Conservation (phyloP, 345 rosid species). For the Aquilaria yunnanensis region DNA sequence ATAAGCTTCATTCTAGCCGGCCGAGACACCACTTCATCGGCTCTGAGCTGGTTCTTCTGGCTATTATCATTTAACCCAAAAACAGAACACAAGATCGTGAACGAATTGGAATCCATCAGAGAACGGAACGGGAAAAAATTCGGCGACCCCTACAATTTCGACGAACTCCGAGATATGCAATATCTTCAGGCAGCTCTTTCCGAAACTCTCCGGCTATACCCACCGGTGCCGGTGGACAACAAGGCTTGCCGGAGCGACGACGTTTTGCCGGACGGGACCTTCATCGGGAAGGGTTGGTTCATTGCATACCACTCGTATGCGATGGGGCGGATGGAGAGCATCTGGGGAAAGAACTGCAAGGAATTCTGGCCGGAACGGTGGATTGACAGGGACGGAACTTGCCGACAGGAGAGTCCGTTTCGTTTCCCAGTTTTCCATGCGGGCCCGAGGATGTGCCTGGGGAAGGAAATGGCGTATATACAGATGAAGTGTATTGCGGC, state of each 20-base stretch:
- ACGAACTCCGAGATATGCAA: constrained; percentile 32
- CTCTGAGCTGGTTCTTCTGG: constrained; percentile 47
- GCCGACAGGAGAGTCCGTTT: constrained; percentile 29
- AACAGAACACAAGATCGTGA: constrained; percentile 21
- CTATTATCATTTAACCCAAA: constrained; percentile 19
- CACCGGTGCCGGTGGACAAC: constrained; percentile 39
- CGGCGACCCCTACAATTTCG: constrained; percentile 10
- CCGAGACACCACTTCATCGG: constrained; percentile 43
- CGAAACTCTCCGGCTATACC: constrained; percentile 45
- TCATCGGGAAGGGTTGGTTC: constrained; percentile 23
- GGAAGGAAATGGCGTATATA: constrained; percentile 37
- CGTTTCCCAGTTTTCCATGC: constrained; percentile 35
- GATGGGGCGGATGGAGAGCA: constrained; percentile 38
- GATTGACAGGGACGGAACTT: constrained; percentile 23
- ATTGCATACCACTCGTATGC: constrained; percentile 23
- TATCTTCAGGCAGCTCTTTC: constrained; percentile 40
- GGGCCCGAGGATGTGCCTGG: constrained; percentile 41
- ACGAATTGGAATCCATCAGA: constrained; percentile 21
- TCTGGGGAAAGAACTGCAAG: constrained; percentile 41
- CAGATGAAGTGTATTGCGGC: constrained; percentile 37
- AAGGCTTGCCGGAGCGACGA: constrained; percentile 21
- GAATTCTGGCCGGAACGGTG: constrained; percentile 40
- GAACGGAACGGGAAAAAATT: background rate
- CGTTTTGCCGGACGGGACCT: constrained; percentile 32
- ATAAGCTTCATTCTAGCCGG: constrained; percentile 53